These are phyloP conservation scores for Letharia lupina DNA, from an alignment of 495 filamentous ascomycete species.

Conservation along the genomic window DNA sequence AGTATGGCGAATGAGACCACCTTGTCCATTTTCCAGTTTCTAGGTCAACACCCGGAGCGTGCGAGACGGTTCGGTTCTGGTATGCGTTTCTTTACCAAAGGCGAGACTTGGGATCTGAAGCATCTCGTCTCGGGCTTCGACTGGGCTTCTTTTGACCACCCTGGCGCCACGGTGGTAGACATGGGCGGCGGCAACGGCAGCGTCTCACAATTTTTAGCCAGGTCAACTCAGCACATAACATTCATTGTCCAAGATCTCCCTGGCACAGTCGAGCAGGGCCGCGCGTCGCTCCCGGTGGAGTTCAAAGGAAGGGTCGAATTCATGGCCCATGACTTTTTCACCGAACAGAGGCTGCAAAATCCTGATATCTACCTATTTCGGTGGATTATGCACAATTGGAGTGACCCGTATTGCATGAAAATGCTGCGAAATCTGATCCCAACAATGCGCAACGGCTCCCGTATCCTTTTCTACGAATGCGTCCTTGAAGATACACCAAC, in stretches of 20 bases:
- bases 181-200: slow-evolving; percentile 32
- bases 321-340: slow-evolving; percentile 46
- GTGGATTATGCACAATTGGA: slow-evolving; percentile 40
- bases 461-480: slow-evolving; percentile 43
- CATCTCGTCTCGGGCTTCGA: slow-evolving; percentile 41
- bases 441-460: slow-evolving; percentile 43
- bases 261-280: slow-evolving; percentile 36
- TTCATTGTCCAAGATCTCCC: slow-evolving; percentile 50
- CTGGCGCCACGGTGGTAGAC: slow-evolving; percentile 31
- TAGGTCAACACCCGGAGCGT: slow-evolving; percentile 37
- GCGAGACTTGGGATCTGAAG: slow-evolving; percentile 41
- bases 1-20: slow-evolving; percentile 38
- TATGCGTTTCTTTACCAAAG: slow-evolving; percentile 43
- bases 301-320: slow-evolving; percentile 37
- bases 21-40: slow-evolving; percentile 32
- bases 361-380: slow-evolving; percentile 47
- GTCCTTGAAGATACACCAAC: slow-evolving; percentile 27
- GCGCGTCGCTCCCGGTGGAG: slow-evolving; percentile 31
- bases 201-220: slow-evolving; percentile 27
- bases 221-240: slow-evolving; percentile 22
- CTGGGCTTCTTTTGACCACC: slow-evolving; percentile 33
- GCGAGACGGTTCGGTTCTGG: slow-evolving; percentile 44
- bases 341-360: slow-evolving; percentile 34
- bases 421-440: slow-evolving; percentile 47
- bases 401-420: slow-evolving; percentile 27